Base-by-base conservation (phyloP, 2,329 filamentous ascomycete genomes). In the Fusarium sp. region DNA sequence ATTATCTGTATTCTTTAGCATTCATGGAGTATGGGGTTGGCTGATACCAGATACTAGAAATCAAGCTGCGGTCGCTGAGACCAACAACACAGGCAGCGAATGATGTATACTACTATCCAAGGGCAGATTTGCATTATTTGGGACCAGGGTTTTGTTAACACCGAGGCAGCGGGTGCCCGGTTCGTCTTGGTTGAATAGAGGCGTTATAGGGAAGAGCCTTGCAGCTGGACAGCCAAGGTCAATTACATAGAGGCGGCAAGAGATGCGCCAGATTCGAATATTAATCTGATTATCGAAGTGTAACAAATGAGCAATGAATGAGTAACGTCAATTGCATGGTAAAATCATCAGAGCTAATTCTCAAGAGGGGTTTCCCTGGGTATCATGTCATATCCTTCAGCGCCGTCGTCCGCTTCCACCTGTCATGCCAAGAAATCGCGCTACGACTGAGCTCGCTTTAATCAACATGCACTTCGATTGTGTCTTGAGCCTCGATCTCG, bases 401-500 rank as follows among this genome's bases (percentile, higher is more conserved):
- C 73, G 68, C 72, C 67, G 45, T 39, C 49, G n/a, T 26, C 36
- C 20, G 31, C 15, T 31, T 38, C 31, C 39, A 39, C 26, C 63
- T 41, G 24, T 24, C 47, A 33, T 45, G 35, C 60, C 39, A 36
- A 54, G 69, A 72, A 61, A 13, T 31, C 49, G 24, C 31, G 24
- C 26, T 24, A 15, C 36, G 57, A 28, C 31, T 65, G 26, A 42
- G 38, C 26, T 45, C 35, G 20, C 33, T 41, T 64, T 56, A 61
- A 41, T 48, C 31, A 35, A 63, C 38, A 73, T 92, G 87, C 28
- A 96, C 92, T 81, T 97, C 94, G 39, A 97, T 84, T 35, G 88
- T 87, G 80, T 96, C 93, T 84, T 91, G 87, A 77, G 97, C 92
- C 51, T 90, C 90, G 45, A 97, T 89, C 24, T 94, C 94, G 6